Conservation (phyloP, 2,329 filamentous ascomycete species). For the Arthrobotrys sphaeroides region DNA sequence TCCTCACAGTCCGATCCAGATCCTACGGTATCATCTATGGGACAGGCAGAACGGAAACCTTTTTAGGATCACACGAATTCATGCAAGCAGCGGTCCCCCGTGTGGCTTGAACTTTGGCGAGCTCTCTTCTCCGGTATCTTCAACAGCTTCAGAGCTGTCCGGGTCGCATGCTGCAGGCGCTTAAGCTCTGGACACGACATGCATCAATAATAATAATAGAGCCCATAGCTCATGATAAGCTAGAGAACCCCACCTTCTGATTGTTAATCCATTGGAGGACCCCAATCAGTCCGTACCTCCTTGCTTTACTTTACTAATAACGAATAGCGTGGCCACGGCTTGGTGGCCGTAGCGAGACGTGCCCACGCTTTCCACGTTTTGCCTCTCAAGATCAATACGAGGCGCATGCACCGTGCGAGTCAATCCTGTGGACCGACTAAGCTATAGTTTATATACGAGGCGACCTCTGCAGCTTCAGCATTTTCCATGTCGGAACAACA, state of each 20-base stretch:
- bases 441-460: too few species aligned
- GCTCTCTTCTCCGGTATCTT: background rate
- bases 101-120: background rate
- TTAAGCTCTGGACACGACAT: conserved; percentile 15
- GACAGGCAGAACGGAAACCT: background rate
- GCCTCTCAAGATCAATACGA: background rate
- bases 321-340: background rate
- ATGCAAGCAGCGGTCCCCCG: background rate
- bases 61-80: background rate
- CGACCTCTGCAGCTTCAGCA: too few species aligned
- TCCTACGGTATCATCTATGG: background rate
- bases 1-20: background rate
- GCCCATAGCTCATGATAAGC: background rate
- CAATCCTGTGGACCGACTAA: too few species aligned
- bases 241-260: background rate
- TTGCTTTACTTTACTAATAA: too few species aligned
- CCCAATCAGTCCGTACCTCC: too few species aligned
- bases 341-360: background rate
- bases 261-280: background rate
- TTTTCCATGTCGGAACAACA: too few species aligned
- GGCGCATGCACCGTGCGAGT: too few species aligned
- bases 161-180: conserved; percentile 21
- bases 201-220: background rate
- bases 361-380: background rate
- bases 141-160: background rate